Percentiles rank a stretch among this genome's conserved stretches.
Conservation (phyloP, 2,329 filamentous ascomycete species). For the Ceratocystis variospora region DNA sequence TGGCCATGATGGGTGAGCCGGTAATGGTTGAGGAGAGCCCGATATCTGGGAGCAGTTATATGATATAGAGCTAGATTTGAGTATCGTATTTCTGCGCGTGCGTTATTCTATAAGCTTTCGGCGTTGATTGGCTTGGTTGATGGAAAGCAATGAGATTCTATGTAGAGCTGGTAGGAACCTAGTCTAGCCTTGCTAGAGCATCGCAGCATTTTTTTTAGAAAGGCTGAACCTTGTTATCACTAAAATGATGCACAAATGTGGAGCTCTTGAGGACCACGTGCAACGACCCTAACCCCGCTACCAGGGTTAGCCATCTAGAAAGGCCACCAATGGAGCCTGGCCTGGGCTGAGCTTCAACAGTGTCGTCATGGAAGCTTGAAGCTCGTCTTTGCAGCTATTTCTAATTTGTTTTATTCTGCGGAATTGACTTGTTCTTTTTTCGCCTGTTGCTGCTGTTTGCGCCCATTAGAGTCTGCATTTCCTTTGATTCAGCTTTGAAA, state of each 20-base stretch:
- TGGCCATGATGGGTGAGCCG: background rate
- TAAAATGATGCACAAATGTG: background rate
- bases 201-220: background rate
- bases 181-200: background rate
- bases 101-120: background rate
- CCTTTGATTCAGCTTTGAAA: background rate
- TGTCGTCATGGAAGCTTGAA: slow-evolving; percentile 13
- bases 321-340: background rate
- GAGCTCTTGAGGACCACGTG: background rate
- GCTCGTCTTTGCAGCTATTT: slow-evolving; percentile 11
- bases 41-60: background rate
- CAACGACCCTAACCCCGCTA: background rate
- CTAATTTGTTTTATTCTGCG: too few species aligned
- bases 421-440: background rate
- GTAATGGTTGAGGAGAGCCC: background rate
- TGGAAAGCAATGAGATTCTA: background rate
- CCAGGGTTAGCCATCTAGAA: background rate
- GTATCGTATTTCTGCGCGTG: background rate
- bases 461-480: background rate
- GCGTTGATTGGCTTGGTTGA: background rate
- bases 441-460: background rate
- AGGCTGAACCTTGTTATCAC: slow-evolving; percentile 3
- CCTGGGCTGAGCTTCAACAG: background rate
- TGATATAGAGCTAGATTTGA: background rate
- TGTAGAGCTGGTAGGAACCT: background rate